Evolutionary conservation across 805 yeast genomes (phyloP).

Genomic region (Torulaspora indica): DNA sequence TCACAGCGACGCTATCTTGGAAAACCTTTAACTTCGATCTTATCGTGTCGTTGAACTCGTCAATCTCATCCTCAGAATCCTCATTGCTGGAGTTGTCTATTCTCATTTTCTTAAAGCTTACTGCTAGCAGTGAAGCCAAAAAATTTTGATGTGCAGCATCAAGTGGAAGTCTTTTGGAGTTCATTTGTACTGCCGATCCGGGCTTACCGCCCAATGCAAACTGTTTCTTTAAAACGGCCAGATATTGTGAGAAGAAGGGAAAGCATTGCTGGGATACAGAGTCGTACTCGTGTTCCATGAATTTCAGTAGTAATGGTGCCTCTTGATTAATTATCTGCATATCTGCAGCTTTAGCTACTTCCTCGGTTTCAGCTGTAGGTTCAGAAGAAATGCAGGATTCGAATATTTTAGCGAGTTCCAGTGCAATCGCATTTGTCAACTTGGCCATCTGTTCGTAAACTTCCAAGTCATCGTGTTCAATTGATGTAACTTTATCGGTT

Average conservation of each 20-base stretch:
- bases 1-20: constrained; percentile 73
- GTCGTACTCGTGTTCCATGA: constrained; percentile 78
- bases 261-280: constrained; percentile 82
- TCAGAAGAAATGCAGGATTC: constrained; percentile 45
- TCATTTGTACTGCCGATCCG: constrained; percentile 37
- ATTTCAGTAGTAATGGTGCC: constrained; percentile 68
- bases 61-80: constrained; percentile 66
- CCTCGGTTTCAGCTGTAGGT: constrained; percentile 36
- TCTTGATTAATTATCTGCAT: constrained; percentile 50
- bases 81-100: constrained; percentile 74
- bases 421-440: constrained; percentile 65
- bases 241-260: constrained; percentile 70
- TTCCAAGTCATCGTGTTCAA: constrained; percentile 47
- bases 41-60: constrained; percentile 68
- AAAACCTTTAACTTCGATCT: constrained; percentile 68
- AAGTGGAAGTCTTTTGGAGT: constrained; percentile 35
- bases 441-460: constrained; percentile 74
- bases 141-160: constrained; percentile 45
- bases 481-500: constrained; percentile 43
- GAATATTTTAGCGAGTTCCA: constrained; percentile 66
- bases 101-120: constrained; percentile 71
- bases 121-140: constrained; percentile 58
- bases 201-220: constrained; percentile 39
- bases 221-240: constrained; percentile 61
- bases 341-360: constrained; percentile 38